Percentiles rank a stretch among this genome's conserved stretches.
Evolutionary conservation across 495 filamentous ascomycete genomes (phyloP).

Genomic region (Entonaema liquescens): DNA sequence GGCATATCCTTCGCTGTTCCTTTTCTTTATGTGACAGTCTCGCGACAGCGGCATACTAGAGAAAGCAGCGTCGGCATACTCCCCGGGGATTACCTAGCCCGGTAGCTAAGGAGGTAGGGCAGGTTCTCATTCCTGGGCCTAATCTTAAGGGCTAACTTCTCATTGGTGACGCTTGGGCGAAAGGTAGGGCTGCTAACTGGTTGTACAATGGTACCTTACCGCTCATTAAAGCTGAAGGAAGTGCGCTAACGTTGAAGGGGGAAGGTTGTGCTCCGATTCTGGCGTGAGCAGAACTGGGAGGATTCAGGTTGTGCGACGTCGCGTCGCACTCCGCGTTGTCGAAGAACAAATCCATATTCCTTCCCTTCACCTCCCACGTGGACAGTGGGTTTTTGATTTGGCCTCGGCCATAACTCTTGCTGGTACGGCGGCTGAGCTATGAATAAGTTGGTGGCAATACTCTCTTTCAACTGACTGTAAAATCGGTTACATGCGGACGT

Average conservation of each 20-base stretch:
- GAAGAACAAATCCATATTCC: slow-evolving; percentile 14
- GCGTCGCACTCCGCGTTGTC: slow-evolving; percentile 23
- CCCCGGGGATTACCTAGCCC: background rate
- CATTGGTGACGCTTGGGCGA: slow-evolving; percentile 10
- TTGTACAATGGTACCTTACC: slow-evolving; percentile 6
- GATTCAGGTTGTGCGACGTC: slow-evolving; percentile 36
- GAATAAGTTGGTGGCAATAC: slow-evolving; percentile 24
- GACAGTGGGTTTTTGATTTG: slow-evolving; percentile 16
- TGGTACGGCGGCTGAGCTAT: slow-evolving; percentile 32
- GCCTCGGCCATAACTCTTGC: slow-evolving; percentile 12
- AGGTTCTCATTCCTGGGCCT: background rate
- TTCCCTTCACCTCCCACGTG: slow-evolving; percentile 30
- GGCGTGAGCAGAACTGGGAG: slow-evolving; percentile 30
- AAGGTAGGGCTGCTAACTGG: slow-evolving; percentile 20
- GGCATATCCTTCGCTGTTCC: background rate
- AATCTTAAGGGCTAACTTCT: background rate
- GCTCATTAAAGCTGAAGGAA: slow-evolving; percentile 7
- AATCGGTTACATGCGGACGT: slow-evolving; percentile 30
- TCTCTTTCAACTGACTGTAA: background rate
- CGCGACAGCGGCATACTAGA: background rate
- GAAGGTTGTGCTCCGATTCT: slow-evolving; percentile 7
- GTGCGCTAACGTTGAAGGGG: background rate
- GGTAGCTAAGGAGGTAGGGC: background rate
- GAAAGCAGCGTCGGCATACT: background rate
- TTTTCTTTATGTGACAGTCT: background rate